Percentiles rank a stretch among this genome's conserved stretches.
Evolutionary conservation across 495 filamentous ascomycete genomes (phyloP).

Genomic region (Opeltia flavorubescens): DNA sequence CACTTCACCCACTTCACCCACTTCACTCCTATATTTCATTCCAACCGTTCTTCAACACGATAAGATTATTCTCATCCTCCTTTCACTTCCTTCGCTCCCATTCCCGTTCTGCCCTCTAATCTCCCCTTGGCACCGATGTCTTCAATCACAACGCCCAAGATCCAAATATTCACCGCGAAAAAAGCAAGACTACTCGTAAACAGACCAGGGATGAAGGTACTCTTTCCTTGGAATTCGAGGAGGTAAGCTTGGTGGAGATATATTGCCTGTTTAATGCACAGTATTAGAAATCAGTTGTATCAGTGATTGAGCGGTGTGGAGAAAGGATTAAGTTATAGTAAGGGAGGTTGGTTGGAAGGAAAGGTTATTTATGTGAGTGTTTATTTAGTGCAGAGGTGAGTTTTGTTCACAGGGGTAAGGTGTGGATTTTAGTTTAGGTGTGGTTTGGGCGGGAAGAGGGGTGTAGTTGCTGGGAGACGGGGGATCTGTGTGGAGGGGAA

Average conservation of each 20-base stretch:
- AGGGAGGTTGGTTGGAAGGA: no score
- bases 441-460: no score
- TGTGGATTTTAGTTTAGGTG: no score
- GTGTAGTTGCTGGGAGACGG: no score
- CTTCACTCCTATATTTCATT: no score
- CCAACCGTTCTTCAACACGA: no score
- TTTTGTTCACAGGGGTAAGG: no score
- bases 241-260: conserved; percentile 86
- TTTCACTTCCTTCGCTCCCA: not conserved
- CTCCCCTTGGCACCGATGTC: conserved; percentile 39
- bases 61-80: no score
- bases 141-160: conserved; percentile 60
- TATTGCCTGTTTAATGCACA: conserved; percentile 48
- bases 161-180: conserved; percentile 76
- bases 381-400: no score
- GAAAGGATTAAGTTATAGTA: no score
- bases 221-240: conserved; percentile 78
- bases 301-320: not conserved
- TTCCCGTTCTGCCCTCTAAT: not conserved
- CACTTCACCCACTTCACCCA: no score
- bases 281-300: not conserved
- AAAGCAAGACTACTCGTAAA: conserved; percentile 64
- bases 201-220: conserved; percentile 72
- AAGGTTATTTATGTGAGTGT: no score
- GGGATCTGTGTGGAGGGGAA: not conserved